Evolutionary conservation across 139 green algal species (phyloP).

Genomic region (Klebsormidium nitens): DNA sequence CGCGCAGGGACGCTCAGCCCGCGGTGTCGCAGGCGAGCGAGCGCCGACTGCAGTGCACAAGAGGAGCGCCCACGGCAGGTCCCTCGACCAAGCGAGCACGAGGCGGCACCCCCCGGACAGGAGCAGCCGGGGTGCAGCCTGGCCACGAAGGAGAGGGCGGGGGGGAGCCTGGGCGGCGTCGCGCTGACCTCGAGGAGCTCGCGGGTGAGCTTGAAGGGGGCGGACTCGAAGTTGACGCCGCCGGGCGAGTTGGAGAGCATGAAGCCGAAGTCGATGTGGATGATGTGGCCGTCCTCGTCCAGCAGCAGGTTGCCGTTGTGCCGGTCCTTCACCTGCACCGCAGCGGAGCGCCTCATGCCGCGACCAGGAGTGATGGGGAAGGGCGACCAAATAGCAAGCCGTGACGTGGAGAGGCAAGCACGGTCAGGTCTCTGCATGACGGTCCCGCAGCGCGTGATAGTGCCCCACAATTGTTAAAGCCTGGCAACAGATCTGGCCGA

Average conservation of each 20-base stretch:
- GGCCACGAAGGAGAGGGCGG: background rate
- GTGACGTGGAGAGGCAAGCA: no score
- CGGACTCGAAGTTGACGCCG: constrained; percentile 77
- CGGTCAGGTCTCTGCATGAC: no score
- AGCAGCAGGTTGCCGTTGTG: constrained; percentile 91
- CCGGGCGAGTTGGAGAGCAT: constrained; percentile 83
- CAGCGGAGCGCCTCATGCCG: background rate
- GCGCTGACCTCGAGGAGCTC: constrained; percentile 82
- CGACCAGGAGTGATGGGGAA: background rate
- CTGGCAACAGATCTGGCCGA: no score
- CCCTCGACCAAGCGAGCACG: no score
- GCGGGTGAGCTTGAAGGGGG: constrained; percentile 87
- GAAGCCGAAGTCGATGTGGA: constrained; percentile 99
- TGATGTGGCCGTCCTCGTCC: constrained; percentile 72
- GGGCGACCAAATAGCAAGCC: background rate
- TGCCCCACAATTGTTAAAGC: no score
- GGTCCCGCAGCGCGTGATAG: no score
- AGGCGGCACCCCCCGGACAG: background rate
- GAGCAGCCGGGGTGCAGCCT: background rate
- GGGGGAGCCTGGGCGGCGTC: background rate
- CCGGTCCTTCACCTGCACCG: constrained; percentile 55
- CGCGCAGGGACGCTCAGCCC: no score
- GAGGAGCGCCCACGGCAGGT: no score
- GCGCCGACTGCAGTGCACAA: no score
- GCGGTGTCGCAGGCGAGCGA: no score